Conservation (phyloP, 2,329 filamentous ascomycete species). For the Diplodia sapinea region DNA sequence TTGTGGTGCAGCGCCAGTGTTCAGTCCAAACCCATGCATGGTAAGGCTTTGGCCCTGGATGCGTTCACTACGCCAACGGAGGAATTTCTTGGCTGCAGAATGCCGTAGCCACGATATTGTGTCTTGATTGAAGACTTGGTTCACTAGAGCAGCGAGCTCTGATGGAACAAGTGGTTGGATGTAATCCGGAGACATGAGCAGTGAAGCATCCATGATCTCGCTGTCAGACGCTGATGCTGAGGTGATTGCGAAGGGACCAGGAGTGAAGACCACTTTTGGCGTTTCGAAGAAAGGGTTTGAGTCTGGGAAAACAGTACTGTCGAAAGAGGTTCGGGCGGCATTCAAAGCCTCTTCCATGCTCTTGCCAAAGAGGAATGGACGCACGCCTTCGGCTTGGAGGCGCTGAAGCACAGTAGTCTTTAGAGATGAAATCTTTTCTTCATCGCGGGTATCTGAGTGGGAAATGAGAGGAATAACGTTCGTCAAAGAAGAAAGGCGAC, state of each 20-base stretch:
- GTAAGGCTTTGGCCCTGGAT: slow-evolving; percentile 32
- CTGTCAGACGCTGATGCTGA: slow-evolving; percentile 72
- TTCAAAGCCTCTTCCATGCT: slow-evolving; percentile 45
- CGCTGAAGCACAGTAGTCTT: slow-evolving; percentile 66
- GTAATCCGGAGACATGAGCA: slow-evolving; percentile 92
- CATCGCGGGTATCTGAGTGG: slow-evolving; percentile 72
- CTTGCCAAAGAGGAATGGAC: slow-evolving; percentile 71
- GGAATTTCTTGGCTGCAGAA: slow-evolving; percentile 78
- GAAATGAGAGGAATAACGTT: slow-evolving; percentile 86
- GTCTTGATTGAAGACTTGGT: slow-evolving; percentile 75
- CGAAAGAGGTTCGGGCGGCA: slow-evolving; percentile 37
- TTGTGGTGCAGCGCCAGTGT: slow-evolving; percentile 34
- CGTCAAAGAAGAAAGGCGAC: slow-evolving; percentile 71
- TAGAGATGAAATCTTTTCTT: slow-evolving; percentile 61
- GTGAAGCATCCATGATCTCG: slow-evolving; percentile 88
- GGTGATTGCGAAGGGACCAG: slow-evolving; percentile 74
- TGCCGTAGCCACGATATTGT: slow-evolving; percentile 83
- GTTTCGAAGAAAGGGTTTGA: slow-evolving; percentile 36
- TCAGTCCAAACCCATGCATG: slow-evolving; percentile 34
- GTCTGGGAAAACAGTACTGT: slow-evolving; percentile 32
- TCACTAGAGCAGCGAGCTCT: slow-evolving; percentile 73
- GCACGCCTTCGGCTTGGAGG: slow-evolving; percentile 58
- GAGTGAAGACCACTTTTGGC: slow-evolving; percentile 23
- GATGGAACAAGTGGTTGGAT: slow-evolving; percentile 78
- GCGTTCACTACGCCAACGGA: slow-evolving; percentile 63